A percentile compares a stretch with the other conserved stretches of the same genome.
Conservation (phyloP, 129 eudicot genomes). For the Deinandra increscens region DNA sequence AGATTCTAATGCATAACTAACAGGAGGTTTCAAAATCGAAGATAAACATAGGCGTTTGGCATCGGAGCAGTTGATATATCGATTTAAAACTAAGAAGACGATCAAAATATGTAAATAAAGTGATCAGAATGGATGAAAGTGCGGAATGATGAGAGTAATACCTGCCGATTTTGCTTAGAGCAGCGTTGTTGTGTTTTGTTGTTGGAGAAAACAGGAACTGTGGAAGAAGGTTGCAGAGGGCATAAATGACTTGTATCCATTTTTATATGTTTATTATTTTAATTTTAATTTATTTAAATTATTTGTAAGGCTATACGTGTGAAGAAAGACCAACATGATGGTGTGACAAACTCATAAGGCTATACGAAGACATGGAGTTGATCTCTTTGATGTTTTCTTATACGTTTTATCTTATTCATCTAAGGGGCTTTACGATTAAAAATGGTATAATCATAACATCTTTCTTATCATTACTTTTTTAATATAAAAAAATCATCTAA, state of each 20-base stretch:
- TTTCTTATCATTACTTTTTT: too few relatives aligned
- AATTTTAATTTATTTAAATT: too few relatives aligned
- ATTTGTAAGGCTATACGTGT: too few relatives aligned
- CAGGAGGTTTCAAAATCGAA: not conserved
- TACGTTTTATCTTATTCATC: too few relatives aligned
- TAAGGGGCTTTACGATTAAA: too few relatives aligned
- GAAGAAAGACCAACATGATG: too few relatives aligned
- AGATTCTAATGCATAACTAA: not conserved
- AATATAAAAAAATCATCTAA: too few relatives aligned
- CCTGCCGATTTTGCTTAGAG: slow-evolving; percentile 5
- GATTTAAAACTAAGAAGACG: not conserved
- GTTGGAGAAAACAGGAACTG: slow-evolving; percentile 18
- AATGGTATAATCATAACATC: too few relatives aligned
- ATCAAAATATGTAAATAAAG: slow-evolving; percentile 2
- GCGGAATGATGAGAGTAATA: slow-evolving; percentile 13
- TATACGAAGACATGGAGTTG: too few relatives aligned
- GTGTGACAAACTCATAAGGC: too few relatives aligned
- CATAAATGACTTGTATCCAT: slow-evolving; percentile 8
- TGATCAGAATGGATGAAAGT: not conserved
- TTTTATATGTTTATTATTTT: not conserved
- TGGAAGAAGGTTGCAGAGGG: slow-evolving; percentile 10
- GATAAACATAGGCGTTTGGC: slow-evolving; percentile 1
- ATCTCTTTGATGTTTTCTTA: too few relatives aligned
- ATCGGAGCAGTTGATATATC: not conserved
- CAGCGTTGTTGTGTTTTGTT: not conserved